Evolutionary conservation across 352 stramenopile genomes (phyloP).

Genomic region (Globisporangium viniferum): DNA sequence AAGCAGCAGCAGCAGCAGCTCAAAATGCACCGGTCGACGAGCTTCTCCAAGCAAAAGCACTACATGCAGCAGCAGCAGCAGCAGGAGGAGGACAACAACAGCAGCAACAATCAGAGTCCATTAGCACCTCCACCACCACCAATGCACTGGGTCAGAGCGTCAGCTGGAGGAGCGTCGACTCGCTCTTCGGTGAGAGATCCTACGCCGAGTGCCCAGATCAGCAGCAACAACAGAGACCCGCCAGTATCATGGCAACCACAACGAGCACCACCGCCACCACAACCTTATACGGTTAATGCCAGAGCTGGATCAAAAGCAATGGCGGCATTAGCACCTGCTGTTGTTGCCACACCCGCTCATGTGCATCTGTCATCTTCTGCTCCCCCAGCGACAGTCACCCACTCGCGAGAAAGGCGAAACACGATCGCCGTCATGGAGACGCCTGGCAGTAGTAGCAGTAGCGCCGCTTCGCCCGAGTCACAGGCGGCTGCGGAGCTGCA

Average conservation of each 20-base stretch:
- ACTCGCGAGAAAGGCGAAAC: constrained; percentile 13
- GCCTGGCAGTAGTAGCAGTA: not conserved
- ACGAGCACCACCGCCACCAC: not conserved
- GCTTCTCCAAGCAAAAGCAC: constrained; percentile 26
- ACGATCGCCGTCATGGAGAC: constrained; percentile 32
- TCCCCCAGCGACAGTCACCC: not conserved
- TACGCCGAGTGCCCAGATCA: not conserved
- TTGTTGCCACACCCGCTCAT: not conserved
- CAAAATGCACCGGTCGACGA: constrained; percentile 29
- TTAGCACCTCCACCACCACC: constrained; percentile 4
- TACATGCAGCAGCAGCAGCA: constrained; percentile 28
- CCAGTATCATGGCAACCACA: not conserved
- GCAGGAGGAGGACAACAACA: constrained; percentile 12
- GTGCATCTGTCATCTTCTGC: not conserved
- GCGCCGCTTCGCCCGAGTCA: not conserved
- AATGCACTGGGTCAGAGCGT: not conserved
- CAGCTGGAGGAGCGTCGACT: not conserved
- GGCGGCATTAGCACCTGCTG: not conserved
- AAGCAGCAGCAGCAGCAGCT: constrained; percentile 30
- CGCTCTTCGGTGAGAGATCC: not conserved
- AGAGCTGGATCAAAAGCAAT: not conserved
- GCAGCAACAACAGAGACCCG: not conserved
- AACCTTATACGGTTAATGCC: not conserved
- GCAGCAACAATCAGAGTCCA: constrained; percentile 24
- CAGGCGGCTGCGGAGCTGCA: constrained; percentile 45